Evolutionary conservation across 495 filamentous ascomycete species (phyloP), one percentile per base, ranked within the genome.

Genomic region (Podospora anserina): DNA sequence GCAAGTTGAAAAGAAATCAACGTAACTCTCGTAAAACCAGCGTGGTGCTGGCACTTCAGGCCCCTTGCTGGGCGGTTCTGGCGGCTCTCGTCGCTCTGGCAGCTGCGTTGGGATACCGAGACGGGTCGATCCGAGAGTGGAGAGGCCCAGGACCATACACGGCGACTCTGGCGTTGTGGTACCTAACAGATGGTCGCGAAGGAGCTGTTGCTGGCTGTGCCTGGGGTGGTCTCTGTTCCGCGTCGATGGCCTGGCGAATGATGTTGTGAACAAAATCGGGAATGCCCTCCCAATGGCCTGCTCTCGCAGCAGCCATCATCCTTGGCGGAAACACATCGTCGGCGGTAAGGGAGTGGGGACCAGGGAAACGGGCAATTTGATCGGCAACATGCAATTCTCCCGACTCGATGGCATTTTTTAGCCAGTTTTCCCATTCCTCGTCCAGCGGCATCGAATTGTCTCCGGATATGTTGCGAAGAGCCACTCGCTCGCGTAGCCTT

Each of bases 361-460:
- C 71, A 5, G 75, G 71, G 27, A 79, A 74, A 6, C 74, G 74
- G 19, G 76, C 72, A 26, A 78, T 78, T 66, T 80, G 81, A 32
- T 80, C 79, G 15, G 79, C 75, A 19, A 79, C 76, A 61, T 80
- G 77, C 18, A 87, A 71, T 66, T 83, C 80, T 64, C 85, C 85
- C 11, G 80, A 78, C 63, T 94, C 92, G 39, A 89, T 87, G 59
- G 88, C 88, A 71, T 92, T 91, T 76, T 93, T 94, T 49, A 95
- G 77, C 89, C 90, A 95, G 78, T 92, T 90, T 77, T 95, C 92
- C 88, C 88, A 94, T 68, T 91, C 90, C 66, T 90, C 88, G 72
- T 96, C 91, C 49, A 92, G 82, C 23, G 87, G 86, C 44, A 88
- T 85, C 5, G 77, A 86, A 69, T 76, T 81, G 82, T 79, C 89